A percentile compares a stretch with the other conserved stretches of the same genome.
phyloP scores from a whole-genome alignment of 1,284 basidiomycete genomes.

The Gymnopus androsaceus region DNA sequence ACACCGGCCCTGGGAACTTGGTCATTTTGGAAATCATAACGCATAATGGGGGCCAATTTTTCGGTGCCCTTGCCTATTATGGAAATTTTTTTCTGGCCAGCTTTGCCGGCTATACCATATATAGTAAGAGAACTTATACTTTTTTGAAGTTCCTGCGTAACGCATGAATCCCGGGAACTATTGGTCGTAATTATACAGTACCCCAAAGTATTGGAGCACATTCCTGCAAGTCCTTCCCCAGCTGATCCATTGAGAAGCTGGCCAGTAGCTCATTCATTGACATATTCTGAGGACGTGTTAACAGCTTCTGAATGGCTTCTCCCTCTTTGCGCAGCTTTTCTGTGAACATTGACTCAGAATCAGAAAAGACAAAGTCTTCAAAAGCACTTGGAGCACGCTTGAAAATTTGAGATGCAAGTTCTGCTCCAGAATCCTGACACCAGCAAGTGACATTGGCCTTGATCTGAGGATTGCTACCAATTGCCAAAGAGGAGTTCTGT shows the following conservation, averaged over 20 bases:
- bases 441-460: constrained; percentile 7
- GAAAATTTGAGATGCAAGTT: constrained; percentile 2
- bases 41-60: too few relatives aligned
- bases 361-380: constrained; percentile 2
- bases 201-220: constrained; percentile 3
- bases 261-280: neutral
- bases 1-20: too few relatives aligned
- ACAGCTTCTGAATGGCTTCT: constrained; percentile 3
- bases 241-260: neutral
- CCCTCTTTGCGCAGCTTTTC: constrained; percentile 2
- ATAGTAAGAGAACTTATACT: too few relatives aligned
- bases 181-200: too few relatives aligned
- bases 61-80: too few relatives aligned
- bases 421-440: neutral
- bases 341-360: neutral
- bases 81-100: too few relatives aligned
- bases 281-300: neutral
- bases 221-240: neutral
- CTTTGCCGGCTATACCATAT: too few relatives aligned
- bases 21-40: too few relatives aligned
- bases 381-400: neutral
- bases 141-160: too few relatives aligned
- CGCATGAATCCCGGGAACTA: too few relatives aligned
- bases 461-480: neutral
- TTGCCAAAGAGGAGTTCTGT: neutral